Base-by-base conservation (phyloP, 169 alveolate genomes). In the Eimeria praecox region DNA sequence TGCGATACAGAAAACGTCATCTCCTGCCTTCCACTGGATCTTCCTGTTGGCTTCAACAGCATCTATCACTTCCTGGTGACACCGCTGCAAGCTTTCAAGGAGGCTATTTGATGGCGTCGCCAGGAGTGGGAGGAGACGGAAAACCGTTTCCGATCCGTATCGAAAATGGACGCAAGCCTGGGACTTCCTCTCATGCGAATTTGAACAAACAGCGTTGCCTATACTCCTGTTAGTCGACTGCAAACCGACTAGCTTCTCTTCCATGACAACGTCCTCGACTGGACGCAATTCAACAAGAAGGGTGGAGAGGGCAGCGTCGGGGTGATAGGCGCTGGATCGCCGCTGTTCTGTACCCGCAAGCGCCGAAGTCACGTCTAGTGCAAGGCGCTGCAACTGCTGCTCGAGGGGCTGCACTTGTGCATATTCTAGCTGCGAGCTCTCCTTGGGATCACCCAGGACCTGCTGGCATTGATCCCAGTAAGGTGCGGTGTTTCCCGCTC, bases 51-150 rank as follows among this genome's bases (percentile, higher is more conserved):
- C 93, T 59, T 56, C 93, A 62, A 86, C 82, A 27, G 93, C 93
- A n/a, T 86, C 93, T 20, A 86, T 38, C 33, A 86, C 80, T 59
- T 59, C 93, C 93, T 62, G 93, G 62, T 62, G 82, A 24, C 82
- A 86, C 14, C 38, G 93, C 62, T 86, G 82, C 77, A 86, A 8
- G 80, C 80, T 86, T 27, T 86, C 82, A 8, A 86, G 30, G 42
- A 86, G 93, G 71, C 64, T 12, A 3, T 22, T 62, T 35, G 93
- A 38, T n/a, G 95, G 95, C 40, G 38, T 38, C 24, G 80, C 22
- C 18, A 90, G 64, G 66, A 90, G 90, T 10, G 95, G 95, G 30
- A 92, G 92, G 24, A 92, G 91, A 18, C 95, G 91, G 44, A 59
- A 92, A 27, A 92, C 91, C 44, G 95, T 42, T 12, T 92, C 82